A percentile compares a stretch with the other conserved stretches of the same genome.
Evolutionary conservation across 129 eudicot genomes (phyloP).

Genomic region (Dittrichia graveolens): DNA sequence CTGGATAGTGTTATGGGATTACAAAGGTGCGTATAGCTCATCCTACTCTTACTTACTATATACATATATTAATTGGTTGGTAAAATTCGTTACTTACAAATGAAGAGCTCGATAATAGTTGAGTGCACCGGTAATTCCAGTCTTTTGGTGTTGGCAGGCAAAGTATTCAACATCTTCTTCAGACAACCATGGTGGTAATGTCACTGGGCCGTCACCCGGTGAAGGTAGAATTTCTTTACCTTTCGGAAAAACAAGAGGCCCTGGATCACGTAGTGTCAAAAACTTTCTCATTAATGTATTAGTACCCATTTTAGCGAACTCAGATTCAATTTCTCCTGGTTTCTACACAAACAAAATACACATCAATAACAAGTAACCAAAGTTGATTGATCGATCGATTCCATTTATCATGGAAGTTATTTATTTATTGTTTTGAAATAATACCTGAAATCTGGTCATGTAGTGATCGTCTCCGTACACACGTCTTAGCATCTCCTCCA

Average conservation of each 20-base stretch:
- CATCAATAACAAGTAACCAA: neutral
- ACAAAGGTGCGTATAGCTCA: too few relatives aligned
- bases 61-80: too few relatives aligned
- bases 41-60: too few relatives aligned
- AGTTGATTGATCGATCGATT: neutral
- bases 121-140: constrained; percentile 68
- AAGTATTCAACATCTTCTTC: constrained; percentile 59
- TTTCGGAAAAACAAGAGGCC: constrained; percentile 40
- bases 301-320: constrained; percentile 38
- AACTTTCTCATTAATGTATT: constrained; percentile 32
- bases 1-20: too few relatives aligned
- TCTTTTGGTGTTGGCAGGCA: constrained; percentile 38
- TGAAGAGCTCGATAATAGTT: constrained; percentile 68
- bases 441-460: constrained; percentile 58
- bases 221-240: constrained; percentile 41
- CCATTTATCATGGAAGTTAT: constrained; percentile 5
- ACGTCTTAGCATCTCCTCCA: constrained; percentile 11
- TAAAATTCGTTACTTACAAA: constrained; percentile 41
- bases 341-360: neutral
- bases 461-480: constrained; percentile 51
- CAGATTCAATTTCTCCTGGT: constrained; percentile 57
- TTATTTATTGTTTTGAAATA: constrained; percentile 16
- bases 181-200: constrained; percentile 64
- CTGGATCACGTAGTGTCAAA: constrained; percentile 42
- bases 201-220: constrained; percentile 14